Evolutionary conservation across 208 protist species (phyloP), one percentile per base, ranked within the genome.

Genomic region (Leishmania turanica): DNA sequence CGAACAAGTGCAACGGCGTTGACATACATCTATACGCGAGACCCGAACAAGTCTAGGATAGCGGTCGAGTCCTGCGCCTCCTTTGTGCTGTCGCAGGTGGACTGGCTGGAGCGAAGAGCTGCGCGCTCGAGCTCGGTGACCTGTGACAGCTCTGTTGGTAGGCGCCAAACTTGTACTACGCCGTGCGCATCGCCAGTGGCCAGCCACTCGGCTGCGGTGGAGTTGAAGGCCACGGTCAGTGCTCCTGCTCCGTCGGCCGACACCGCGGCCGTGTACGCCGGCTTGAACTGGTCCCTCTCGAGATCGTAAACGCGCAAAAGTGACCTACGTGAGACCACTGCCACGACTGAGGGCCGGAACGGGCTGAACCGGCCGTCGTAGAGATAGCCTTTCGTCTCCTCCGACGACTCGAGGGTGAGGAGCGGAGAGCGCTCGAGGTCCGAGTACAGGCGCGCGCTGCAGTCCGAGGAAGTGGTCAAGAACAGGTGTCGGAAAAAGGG

Each of bases 401-500:
- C 79, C 1, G 93, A 97, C 1, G 95, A 95, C 85, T 97, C 91
- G 40, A 98, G 78, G 24, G 92, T 93, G 37, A 94, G 84, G 31
- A 95, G 81, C 15, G 93, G 87, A 21, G 87, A 64, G 3, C 91
- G 87, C 89, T 97, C 93, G 68, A 98, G 77, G 75, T 91, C 81
- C 68, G 87, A 91, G 86, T 95, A 97, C 31, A 98, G 80, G 42
- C 89, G 90, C 7, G 90, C 93, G 65, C 86, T 95, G 42, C 96
- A 95, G 75, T 98, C 95, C 1, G 93, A 97, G 21, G 92, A 96
- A 81, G 89, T 93, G 13, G 95, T 96, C 54, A 97, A 78, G 76
- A 96, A 94, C 40, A 98, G 80, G 72, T 98, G 92, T 5, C 93
- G 89, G 75, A 98, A 93, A 72, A 98, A 98, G 6, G 94, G 94